Base-by-base conservation (phyloP, 164 flowering plant genomes). In the Santalum album region DNA sequence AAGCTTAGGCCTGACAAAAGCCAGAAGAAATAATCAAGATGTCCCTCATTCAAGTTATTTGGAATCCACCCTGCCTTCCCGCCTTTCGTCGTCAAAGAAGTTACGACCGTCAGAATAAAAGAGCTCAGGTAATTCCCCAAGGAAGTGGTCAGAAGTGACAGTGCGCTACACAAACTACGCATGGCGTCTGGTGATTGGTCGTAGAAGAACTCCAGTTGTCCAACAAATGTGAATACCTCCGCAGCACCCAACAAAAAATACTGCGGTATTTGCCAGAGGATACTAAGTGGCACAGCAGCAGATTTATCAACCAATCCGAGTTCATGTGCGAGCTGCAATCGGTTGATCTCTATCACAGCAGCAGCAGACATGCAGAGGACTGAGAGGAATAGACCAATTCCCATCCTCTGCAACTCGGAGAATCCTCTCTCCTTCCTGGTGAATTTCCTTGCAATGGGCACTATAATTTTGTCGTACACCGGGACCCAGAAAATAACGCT, bases 401-500 rank as follows among this genome's bases (percentile, higher is more conserved):
- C 97, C 81, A 90, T 86, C 23, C 97, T 54, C 43, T 90, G 97
- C 55, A 90, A 54, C 73, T 82, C 85, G 0, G 95, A 69, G 69
- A 90, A 90, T 21, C 97, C 97, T 61, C 82, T 76, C 25, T 74
- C 86, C 26, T 75, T 72, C 3, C 92, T 88, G 0, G 97, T 90
- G 64, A 81, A 72, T 52, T 72, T 77, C 60, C 88, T 73, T 19
- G 84, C 95, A 12, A 80, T 57, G 19, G 95, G 97, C 36, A 89
- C 86, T 21, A 89, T 61, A 55, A 86, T 0, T 21, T 68, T 54
- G 53, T 90, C 97, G 58, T 90, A 90, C 17, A 90, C 47, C 1
- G 95, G 95, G 39, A 90, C 97, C 95, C 86, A 86, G 60, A 83
- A 61, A 26, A 89, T 79, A 20, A 89, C 95, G 58, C 95, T 86